Percentiles rank a stretch among this genome's conserved stretches.
Evolutionary conservation across 352 stramenopile genomes (phyloP).

Genomic region (Phytophthora megakarya): DNA sequence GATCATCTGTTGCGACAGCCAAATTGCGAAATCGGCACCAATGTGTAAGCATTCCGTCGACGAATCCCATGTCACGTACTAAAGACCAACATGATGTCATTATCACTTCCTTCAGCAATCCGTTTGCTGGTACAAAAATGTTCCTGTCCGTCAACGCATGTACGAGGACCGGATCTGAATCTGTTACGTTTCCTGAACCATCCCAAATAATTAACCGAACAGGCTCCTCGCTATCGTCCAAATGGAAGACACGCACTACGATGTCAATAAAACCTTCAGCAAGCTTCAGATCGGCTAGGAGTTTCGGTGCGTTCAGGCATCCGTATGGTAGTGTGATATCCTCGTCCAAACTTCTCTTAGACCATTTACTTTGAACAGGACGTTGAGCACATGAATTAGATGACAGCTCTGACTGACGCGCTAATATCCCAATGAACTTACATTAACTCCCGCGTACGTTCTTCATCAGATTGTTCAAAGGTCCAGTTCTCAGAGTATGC

Average conservation of each 20-base stretch:
- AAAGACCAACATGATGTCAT: constrained; percentile 74
- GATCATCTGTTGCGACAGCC: constrained; percentile 45
- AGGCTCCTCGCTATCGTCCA: constrained; percentile 38
- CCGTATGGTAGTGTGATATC: constrained; percentile 59
- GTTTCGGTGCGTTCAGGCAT: constrained; percentile 45
- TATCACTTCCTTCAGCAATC: constrained; percentile 64
- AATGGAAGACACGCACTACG: constrained; percentile 56
- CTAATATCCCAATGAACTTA: constrained; percentile 19
- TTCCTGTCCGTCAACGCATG: constrained; percentile 24
- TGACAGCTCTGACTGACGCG: background rate
- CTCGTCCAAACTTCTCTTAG: constrained; percentile 35
- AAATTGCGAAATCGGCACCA: constrained; percentile 85
- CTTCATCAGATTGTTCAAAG: constrained; percentile 59
- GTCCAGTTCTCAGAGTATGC: constrained; percentile 65
- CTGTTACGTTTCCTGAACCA: constrained; percentile 46
- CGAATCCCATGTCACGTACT: constrained; percentile 61
- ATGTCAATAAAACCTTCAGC: constrained; percentile 64
- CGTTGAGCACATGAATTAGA: background rate
- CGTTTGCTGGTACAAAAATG: constrained; percentile 34
- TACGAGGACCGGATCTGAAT: constrained; percentile 21
- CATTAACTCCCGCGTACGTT: constrained; percentile 48
- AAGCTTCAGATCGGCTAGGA: constrained; percentile 50
- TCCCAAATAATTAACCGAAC: constrained; percentile 71
- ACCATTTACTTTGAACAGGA: constrained; percentile 51
- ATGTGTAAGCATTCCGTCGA: constrained; percentile 35